These are phyloP conservation scores for Boletus huronensis DNA, from an alignment of 768 basidiomycete species.

Conservation along the genomic window DNA sequence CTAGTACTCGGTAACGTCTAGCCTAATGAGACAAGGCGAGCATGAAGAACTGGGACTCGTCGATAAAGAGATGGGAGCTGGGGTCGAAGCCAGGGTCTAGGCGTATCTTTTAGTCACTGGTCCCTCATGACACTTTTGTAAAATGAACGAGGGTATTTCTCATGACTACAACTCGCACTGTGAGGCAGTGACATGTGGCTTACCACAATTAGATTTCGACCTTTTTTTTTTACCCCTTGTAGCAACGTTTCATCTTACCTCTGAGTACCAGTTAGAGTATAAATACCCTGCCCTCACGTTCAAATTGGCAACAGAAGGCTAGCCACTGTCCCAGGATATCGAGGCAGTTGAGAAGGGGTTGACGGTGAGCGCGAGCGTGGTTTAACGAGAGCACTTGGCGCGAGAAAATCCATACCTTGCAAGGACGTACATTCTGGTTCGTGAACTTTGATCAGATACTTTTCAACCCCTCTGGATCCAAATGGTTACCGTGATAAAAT, in stretches of 20 bases:
- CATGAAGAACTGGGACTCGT: background rate
- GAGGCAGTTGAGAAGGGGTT: background rate
- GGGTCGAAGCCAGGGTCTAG: background rate
- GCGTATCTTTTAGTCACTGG: background rate
- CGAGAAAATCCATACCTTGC: too few relatives aligned
- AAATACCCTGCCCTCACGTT: background rate
- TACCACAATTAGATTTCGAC: background rate
- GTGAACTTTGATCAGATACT: background rate
- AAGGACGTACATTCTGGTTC: background rate
- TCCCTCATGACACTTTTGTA: background rate
- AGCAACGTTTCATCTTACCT: background rate
- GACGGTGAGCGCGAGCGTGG: background rate
- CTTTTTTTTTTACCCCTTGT: too few relatives aligned
- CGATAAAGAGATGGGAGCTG: background rate
- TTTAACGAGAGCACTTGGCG: background rate
- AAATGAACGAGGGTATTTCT: background rate
- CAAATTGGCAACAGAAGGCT: background rate
- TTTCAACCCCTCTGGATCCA: background rate
- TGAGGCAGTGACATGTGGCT: too few relatives aligned
- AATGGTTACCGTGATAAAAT: background rate
- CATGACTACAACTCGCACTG: too few relatives aligned
- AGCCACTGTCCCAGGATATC: background rate
- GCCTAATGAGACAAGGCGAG: background rate
- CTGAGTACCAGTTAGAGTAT: too few relatives aligned
- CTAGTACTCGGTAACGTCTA: background rate